These are phyloP conservation scores for Coriaria nepalensis DNA, from an alignment of 306 rosid species.

Conservation along the genomic window DNA sequence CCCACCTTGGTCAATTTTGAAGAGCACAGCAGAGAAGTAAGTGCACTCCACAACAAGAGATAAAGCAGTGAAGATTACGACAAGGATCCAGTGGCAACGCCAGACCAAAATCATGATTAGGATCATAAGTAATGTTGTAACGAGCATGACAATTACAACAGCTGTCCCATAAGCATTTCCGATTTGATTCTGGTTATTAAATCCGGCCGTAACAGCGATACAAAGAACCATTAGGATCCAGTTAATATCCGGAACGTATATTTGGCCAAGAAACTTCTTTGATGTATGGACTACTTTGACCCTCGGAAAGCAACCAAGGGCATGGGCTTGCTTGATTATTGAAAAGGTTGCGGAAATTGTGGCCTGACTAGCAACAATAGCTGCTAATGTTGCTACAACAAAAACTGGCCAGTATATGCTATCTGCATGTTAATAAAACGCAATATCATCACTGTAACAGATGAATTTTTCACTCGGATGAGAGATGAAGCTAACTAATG, in stretches of 20 bases:
- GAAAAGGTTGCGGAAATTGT: slow-evolving; percentile 90
- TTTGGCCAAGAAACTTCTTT: slow-evolving; percentile 63
- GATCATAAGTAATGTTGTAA: slow-evolving; percentile 73
- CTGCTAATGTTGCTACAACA: slow-evolving; percentile 81
- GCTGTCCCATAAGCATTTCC: slow-evolving; percentile 98
- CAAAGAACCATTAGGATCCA: slow-evolving; percentile 96
- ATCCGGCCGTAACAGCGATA: slow-evolving; percentile 84
- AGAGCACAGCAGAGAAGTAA: slow-evolving; percentile 72
- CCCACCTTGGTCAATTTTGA: slow-evolving; percentile 83
- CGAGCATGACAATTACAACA: slow-evolving; percentile 77
- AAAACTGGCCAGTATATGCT: slow-evolving; percentile 85
- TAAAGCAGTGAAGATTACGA: slow-evolving; percentile 44
- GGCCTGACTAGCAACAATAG: slow-evolving; percentile 90
- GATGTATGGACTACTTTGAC: slow-evolving; percentile 90
- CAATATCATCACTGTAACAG: not conserved
- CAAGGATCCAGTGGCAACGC: slow-evolving; percentile 88
- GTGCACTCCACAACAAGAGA: slow-evolving; percentile 73
- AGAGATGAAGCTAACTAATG: too few relatives aligned
- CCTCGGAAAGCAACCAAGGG: slow-evolving; percentile 92
- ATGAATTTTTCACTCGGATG: too few relatives aligned
- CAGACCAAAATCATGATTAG: slow-evolving; percentile 86
- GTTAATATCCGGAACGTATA: slow-evolving; percentile 80
- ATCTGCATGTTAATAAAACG: slow-evolving; percentile 27
- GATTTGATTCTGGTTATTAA: slow-evolving; percentile 76
- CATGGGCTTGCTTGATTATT: slow-evolving; percentile 84